Evolutionary conservation across 257 asterid species (phyloP), one percentile per base, ranked within the genome.

Genomic region (Cinchona pubescens): DNA sequence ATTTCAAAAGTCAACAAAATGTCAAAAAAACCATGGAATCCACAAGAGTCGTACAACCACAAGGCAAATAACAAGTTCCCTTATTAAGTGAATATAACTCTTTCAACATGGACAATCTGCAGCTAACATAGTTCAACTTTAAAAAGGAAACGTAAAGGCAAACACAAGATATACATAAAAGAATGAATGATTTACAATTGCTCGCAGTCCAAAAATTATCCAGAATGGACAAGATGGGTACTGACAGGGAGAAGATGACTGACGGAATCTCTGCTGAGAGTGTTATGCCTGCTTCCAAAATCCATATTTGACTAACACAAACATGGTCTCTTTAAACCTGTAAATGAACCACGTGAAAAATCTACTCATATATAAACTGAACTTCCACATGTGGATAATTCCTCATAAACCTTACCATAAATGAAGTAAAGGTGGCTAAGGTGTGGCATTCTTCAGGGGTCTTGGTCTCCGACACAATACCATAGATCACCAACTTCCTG

Each of bases 391-490:
- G 89, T 42, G 84, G 61, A 78, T 90, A 87, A 81, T 87, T 90
- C 88, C 95, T 87, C 96, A 89, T 89, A 46, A 91, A 89, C 85
- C 75, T 83, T 34, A 93, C 92, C 76, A 91, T 86, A 40, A 89
- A 85, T 18, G 97, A 86, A 19, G 96, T 88, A 74, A 91, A 90
- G 82, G 80, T 86, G 71, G 96, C 98, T 77, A 93, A 76, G 51
- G 81, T 82, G 79, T 88, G 86, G 79, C 97, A 91, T 81, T 93
- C 98, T 83, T 90, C 97, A 29, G 81, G 97, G 18, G 92, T 87
- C 85, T 93, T 93, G 85, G 95, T 85, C 86, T 93, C 98, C 1
- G 98, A 91, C 38, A 93, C 96, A 32, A 90, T 86, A 69, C 98
- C 98, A 10, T 84, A 88, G 78, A 93, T 85, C 79, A 91, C 89